Base-by-base conservation (phyloP, 2,329 filamentous ascomycete genomes). In the Tolypocladium endophyticum region DNA sequence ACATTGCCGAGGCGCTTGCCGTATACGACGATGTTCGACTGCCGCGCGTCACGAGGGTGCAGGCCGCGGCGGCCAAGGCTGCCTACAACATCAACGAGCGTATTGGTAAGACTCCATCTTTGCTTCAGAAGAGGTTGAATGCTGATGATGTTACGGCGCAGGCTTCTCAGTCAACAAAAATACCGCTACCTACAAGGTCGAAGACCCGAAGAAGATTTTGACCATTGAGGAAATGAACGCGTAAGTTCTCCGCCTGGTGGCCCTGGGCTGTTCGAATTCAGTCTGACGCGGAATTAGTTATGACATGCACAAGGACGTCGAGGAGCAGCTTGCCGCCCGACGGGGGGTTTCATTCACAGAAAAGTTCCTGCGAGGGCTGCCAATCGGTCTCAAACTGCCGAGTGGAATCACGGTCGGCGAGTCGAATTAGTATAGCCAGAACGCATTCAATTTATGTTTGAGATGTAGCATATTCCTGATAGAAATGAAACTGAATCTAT, bases 151-250 rank as follows among this genome's bases (percentile, higher is more conserved):
- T 9, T 12, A 9, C 14, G 16, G 1, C 38, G 23, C 11, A 79
- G 84, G 84, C 0, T 88, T 88, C 71, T 87, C 83, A 0, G 78
- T 77, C 43, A 87, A 88, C 66, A 86, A 79, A 35, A 65, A 78
- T 45, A 79, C 73, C 18, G 69, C 78, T 0, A 79, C 77, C 0
- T 88, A 88, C 71, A 84, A 83, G 66, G 85, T 88, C 0, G 79
- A 82, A 62, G 80, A 87, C 57, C 79, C 84, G 64, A 80, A 76
- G 63, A 78, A 82, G 55, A 85, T 86, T 62, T 67, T 88, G 38
- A 88, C 86, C 0, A 87, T 88, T 56, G 84, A 87, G 63, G 85
- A 88, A 69, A 87, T 88, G 84, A 88, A 88, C 61, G 75, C 76
- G 76, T 83, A 73, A 74, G 80, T 76, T 9, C 16, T 5, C 1